Conservation (phyloP, 1,284 basidiomycete genomes). For the Ustilago sp. region DNA sequence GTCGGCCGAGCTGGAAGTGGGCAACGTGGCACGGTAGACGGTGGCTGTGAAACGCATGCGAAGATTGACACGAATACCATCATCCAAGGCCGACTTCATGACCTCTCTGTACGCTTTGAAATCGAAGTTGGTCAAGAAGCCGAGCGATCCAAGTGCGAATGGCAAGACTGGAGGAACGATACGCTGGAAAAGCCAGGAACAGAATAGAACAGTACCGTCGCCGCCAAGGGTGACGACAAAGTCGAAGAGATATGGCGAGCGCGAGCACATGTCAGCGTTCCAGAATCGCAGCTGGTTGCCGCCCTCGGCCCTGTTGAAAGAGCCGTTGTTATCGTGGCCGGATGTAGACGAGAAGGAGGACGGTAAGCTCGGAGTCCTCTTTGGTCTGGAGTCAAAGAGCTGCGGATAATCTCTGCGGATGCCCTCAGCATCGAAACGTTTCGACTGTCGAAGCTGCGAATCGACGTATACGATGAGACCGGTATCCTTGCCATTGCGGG, state of each 20-base stretch:
- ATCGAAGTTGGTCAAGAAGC: constrained; percentile 98
- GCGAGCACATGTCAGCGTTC: constrained; percentile 95
- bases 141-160: constrained; percentile 97
- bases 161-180: constrained; percentile 97
- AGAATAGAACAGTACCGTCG: constrained; percentile 98
- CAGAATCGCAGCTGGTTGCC: constrained; percentile 86
- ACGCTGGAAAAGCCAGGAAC: constrained; percentile 98
- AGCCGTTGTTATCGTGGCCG: constrained; percentile 30
- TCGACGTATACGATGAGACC: constrained; percentile 81
- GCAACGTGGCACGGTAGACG: constrained; percentile 76
- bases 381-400: constrained; percentile 76
- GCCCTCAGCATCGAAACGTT: constrained; percentile 92
- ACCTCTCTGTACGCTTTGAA: constrained; percentile 87
- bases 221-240: constrained; percentile 96
- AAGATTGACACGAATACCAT: constrained; percentile 94
- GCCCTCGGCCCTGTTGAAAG: constrained; percentile 73
- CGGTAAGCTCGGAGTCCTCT: constrained; percentile 35
- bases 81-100: constrained; percentile 89
- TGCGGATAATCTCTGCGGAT: constrained; percentile 88
- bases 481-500: constrained; percentile 52
- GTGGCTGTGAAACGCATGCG: constrained; percentile 99
- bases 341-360: constrained; percentile 45
- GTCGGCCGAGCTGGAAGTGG: constrained; percentile 42
- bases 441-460: constrained; percentile 87
- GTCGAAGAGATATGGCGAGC: constrained; percentile 92